Percentiles rank a stretch among this genome's conserved stretches.
phyloP scores from a whole-genome alignment of 495 filamentous ascomycete species.

The Penicillium turbatum region DNA sequence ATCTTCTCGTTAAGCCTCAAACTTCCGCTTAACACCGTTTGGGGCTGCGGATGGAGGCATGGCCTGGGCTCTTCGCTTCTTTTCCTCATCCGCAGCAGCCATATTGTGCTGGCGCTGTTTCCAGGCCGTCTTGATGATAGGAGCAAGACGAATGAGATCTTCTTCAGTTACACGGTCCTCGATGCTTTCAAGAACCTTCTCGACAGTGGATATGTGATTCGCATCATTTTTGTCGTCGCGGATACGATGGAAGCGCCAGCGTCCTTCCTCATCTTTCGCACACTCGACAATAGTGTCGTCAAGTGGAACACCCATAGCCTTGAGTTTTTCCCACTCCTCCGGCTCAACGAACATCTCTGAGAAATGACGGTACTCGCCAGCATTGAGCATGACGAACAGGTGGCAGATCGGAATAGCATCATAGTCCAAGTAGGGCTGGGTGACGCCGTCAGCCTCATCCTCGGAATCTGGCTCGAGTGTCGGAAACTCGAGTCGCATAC shows the following conservation, averaged over 20 bases:
- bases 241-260: conserved; percentile 83
- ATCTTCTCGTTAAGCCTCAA: conserved; percentile 37
- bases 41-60: conserved; percentile 27
- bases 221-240: conserved; percentile 87
- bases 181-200: conserved; percentile 80
- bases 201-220: conserved; percentile 78
- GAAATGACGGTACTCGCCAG: conserved; percentile 58
- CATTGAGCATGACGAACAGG: conserved; percentile 52
- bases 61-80: conserved; percentile 21
- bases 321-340: conserved; percentile 79
- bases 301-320: conserved; percentile 61
- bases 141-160: conserved; percentile 60
- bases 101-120: conserved; percentile 51
- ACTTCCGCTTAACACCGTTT: conserved; percentile 46
- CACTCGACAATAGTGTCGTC: conserved; percentile 88
- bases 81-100: conserved; percentile 23
- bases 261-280: conserved; percentile 62
- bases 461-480: conserved; percentile 62
- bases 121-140: conserved; percentile 66
- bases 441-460: conserved; percentile 58
- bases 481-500: conserved; percentile 72
- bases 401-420: conserved; percentile 58
- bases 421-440: conserved; percentile 51
- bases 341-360: conserved; percentile 64
- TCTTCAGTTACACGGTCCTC: conserved; percentile 64